Conservation (phyloP, 1,139 yeast species). For the Hyphopichia burtonii region DNA sequence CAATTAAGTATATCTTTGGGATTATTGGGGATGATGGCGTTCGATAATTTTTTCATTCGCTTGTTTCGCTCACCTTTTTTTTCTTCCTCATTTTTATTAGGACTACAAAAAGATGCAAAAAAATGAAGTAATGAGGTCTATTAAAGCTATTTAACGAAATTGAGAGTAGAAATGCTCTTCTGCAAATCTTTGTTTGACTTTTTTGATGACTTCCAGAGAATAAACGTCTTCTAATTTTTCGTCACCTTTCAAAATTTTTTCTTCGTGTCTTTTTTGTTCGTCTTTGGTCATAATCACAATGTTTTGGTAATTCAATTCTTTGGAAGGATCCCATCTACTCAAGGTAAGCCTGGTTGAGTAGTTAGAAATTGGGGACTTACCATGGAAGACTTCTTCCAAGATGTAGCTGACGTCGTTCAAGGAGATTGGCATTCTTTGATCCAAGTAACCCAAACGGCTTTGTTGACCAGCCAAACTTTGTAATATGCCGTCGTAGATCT, state of each 20-base stretch:
- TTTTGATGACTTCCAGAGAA: slow-evolving; percentile 53
- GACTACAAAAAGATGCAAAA: too few species aligned
- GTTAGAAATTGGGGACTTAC: slow-evolving; percentile 87
- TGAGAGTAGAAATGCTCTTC: slow-evolving; percentile 75
- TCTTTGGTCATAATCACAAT: slow-evolving; percentile 86
- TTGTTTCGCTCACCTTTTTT: too few species aligned
- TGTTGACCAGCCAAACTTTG: slow-evolving; percentile 88
- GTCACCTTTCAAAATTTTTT: slow-evolving; percentile 64
- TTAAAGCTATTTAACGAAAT: slow-evolving; percentile 25
- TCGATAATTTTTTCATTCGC: too few species aligned
- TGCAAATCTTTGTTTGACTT: slow-evolving; percentile 61
- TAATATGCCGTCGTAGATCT: slow-evolving; percentile 76
- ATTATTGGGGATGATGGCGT: too few species aligned
- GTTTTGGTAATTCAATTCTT: slow-evolving; percentile 62
- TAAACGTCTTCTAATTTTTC: slow-evolving; percentile 65
- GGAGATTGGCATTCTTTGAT: slow-evolving; percentile 73
- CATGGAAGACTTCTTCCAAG: slow-evolving; percentile 90
- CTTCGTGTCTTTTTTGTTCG: slow-evolving; percentile 80
- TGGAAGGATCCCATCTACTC: slow-evolving; percentile 76
- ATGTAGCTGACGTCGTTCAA: slow-evolving; percentile 74
- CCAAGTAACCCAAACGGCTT: slow-evolving; percentile 65
- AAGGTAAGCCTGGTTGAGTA: slow-evolving; percentile 75
- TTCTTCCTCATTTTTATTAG: too few species aligned
- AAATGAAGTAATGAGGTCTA: too few species aligned
- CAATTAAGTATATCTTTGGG: too few species aligned